phyloP scores from a whole-genome alignment of 352 stramenopile genomes.

The Globisporangium lucens region DNA sequence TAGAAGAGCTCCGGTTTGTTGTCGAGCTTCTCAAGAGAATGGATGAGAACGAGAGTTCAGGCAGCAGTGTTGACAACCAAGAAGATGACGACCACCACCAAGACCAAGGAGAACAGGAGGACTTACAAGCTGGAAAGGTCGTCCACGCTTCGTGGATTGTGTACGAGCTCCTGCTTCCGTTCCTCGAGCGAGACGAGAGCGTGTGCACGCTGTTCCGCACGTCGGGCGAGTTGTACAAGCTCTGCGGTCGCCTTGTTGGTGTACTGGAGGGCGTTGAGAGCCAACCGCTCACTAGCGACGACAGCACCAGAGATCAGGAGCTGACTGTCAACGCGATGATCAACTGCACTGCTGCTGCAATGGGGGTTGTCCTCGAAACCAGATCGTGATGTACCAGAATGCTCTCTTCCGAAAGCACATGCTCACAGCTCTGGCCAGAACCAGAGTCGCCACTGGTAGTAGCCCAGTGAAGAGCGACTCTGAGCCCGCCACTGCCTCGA shows the following conservation, averaged over 20 bases:
- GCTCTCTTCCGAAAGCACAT: slow-evolving; percentile 28
- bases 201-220: slow-evolving; percentile 53
- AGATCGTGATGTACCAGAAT: slow-evolving; percentile 52
- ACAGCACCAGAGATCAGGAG: slow-evolving; percentile 5
- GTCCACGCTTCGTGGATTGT: slow-evolving; percentile 24
- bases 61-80: neutral
- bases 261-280: slow-evolving; percentile 12
- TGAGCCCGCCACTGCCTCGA: neutral
- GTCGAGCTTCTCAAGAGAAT: slow-evolving; percentile 47
- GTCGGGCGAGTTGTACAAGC: slow-evolving; percentile 42
- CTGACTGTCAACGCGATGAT: slow-evolving; percentile 40
- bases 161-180: slow-evolving; percentile 49
- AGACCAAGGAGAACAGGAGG: neutral
- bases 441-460: neutral
- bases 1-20: slow-evolving; percentile 51
- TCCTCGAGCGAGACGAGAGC: slow-evolving; percentile 48
- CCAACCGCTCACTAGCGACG: neutral
- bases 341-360: slow-evolving; percentile 33
- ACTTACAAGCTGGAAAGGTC: too few relatives aligned
- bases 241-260: slow-evolving; percentile 33
- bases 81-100: too few relatives aligned
- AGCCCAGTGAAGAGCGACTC: neutral
- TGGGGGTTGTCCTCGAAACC: slow-evolving; percentile 48
- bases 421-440: slow-evolving; percentile 14
- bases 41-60: slow-evolving; percentile 20